phyloP scores from a whole-genome alignment of 768 basidiomycete genomes.

The Auriculariales sp. region DNA sequence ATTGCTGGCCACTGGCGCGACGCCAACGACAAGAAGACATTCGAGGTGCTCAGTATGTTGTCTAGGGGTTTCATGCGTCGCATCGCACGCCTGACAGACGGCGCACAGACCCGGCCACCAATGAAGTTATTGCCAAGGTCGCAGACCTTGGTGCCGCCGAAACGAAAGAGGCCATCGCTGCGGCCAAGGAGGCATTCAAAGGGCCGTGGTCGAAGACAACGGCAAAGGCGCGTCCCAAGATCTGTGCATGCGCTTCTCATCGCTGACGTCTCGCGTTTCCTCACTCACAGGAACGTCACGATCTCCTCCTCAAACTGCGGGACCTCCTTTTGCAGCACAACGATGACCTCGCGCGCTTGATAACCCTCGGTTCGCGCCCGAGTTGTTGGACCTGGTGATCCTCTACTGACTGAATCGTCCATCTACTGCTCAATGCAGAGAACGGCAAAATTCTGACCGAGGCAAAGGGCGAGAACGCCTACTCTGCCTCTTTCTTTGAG shows the following conservation, averaged over 20 bases:
- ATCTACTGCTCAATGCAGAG: conserved; percentile 26
- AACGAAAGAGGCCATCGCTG: conserved; percentile 70
- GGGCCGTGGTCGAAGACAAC: conserved; percentile 78
- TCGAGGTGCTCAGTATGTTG: conserved; percentile 61
- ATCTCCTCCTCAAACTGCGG: conserved; percentile 49
- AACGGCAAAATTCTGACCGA: conserved; percentile 88
- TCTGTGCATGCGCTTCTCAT: not conserved
- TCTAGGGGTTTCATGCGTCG: not conserved
- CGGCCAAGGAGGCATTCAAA: conserved; percentile 67
- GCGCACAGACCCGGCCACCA: conserved; percentile 70
- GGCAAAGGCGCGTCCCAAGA: conserved; percentile 43
- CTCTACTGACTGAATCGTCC: not conserved
- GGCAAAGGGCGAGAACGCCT: conserved; percentile 73
- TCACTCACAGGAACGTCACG: conserved; percentile 51
- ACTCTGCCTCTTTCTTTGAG: conserved; percentile 80
- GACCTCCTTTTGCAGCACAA: conserved; percentile 65
- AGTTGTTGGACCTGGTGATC: not conserved
- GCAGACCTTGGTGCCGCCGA: conserved; percentile 84
- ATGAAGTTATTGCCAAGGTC: conserved; percentile 66
- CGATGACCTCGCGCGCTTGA: conserved; percentile 77
- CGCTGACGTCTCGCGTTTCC: not conserved
- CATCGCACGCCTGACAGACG: not conserved
- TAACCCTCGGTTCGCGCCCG: conserved; percentile 35
- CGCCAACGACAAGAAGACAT: conserved; percentile 55
- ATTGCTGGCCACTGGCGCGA: conserved; percentile 83